Evolutionary conservation across 164 flowering plant genomes (phyloP).

Genomic region (Tetracentron sinense): DNA sequence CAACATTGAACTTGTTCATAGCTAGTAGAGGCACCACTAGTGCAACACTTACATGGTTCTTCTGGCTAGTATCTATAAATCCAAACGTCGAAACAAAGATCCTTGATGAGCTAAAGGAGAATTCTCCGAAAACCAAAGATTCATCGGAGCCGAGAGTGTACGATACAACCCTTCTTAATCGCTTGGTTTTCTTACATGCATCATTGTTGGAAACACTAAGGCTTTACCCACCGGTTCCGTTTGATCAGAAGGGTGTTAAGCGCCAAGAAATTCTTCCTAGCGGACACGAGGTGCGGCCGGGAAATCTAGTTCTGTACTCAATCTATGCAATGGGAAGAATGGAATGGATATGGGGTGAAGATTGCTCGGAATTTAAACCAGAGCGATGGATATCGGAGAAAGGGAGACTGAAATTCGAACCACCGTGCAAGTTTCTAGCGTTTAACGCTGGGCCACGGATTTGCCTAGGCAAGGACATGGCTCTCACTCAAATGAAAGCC

Average conservation of each 20-base stretch:
- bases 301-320: conserved; percentile 17
- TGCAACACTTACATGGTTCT: conserved; percentile 39
- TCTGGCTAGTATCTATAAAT: conserved; percentile 28
- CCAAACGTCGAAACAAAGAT: conserved; percentile 31
- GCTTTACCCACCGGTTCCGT: conserved; percentile 46
- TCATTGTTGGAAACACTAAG: conserved; percentile 41
- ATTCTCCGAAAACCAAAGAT: not conserved
- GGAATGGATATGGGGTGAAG: conserved; percentile 48
- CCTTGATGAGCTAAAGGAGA: conserved; percentile 20
- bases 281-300: conserved; percentile 30
- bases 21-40: conserved; percentile 37
- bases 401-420: conserved; percentile 23
- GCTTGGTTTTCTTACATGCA: conserved; percentile 37
- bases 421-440: conserved; percentile 30
- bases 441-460: conserved; percentile 48
- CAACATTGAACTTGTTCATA: conserved; percentile 19
- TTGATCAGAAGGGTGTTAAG: conserved; percentile 23
- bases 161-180: conserved; percentile 10
- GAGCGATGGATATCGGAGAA: conserved; percentile 46
- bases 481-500: conserved; percentile 40
- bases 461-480: conserved; percentile 40
- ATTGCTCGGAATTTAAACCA: conserved; percentile 47
- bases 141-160: conserved; percentile 1
- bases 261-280: conserved; percentile 35
- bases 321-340: conserved; percentile 38